Base-by-base conservation (phyloP, 192 early-diverging fungal species). In the Coemansia sp. region DNA sequence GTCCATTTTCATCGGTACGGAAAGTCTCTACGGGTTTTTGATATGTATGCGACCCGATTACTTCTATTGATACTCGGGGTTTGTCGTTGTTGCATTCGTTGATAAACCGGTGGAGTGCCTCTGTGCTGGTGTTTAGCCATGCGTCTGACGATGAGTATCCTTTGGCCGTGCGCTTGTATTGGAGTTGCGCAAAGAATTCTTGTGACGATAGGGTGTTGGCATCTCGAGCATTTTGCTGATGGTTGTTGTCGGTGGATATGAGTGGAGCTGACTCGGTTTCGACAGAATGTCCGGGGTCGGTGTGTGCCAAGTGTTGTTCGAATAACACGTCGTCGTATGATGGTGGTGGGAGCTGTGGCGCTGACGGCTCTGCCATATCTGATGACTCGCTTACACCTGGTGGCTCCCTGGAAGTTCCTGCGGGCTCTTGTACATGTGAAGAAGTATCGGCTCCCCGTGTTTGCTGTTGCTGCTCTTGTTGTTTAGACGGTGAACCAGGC, bases 301-400 rank as follows among this genome's bases (percentile, higher is more conserved):
- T 40, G 29, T 12, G 25, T 12, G 66, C 72, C 25, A 18, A 45
- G 51, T 68, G 66, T 6, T 64, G 49, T 45, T 63, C 52, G 5
- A 57, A 63, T 7, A 75, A 42, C 28, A 67, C 73, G 31, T 81
- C 78, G 64, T 81, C 78, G 57, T 81, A 81, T 0, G 78, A 75
- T 8, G 78, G 78, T 32, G 72, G 72, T 10, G 66, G 61, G 4
- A 63, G 71, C 56, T 57, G 66, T 28, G 69, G 72, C 11, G 73
- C 73, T 6, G 78, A 65, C 29, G 72, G 61, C 32, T 73, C 68
- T 10, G 30, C 58, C 59, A 61, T 34, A 20, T n/a, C 25, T 4
- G 30, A 25, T n/a, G 59, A 61, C 34, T 8, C 34, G 34, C 5
- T 4, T 4, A 8, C 8, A 8, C 8, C 34, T 36, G 34, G 42